Percentiles rank a stretch among this genome's conserved stretches.
phyloP scores from a whole-genome alignment of 1,139 yeast species.

The Tardiomyces digboiensis region DNA sequence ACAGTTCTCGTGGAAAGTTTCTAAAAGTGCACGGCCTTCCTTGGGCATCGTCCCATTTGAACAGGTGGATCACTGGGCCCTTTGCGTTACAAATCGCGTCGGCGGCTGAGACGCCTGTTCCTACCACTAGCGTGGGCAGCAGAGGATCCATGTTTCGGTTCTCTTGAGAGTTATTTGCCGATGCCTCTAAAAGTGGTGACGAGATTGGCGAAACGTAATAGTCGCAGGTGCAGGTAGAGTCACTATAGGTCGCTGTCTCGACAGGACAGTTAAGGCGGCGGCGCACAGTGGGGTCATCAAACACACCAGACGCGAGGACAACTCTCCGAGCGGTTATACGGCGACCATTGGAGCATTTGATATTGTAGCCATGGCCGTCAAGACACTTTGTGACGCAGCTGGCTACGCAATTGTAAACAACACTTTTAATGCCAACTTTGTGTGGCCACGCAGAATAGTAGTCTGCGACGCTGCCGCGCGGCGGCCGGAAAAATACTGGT shows the following conservation, averaged over 20 bases:
- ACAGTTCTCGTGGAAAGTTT: constrained; percentile 22
- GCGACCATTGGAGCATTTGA: constrained; percentile 1
- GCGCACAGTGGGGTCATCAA: constrained; percentile 13
- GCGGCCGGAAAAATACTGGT: constrained; percentile 21
- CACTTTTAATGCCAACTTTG: constrained; percentile 14
- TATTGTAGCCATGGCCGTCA: constrained; percentile 1
- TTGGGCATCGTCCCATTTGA: constrained; percentile 18
- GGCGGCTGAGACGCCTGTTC: constrained; percentile 29
- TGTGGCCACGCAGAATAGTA: constrained; percentile 22
- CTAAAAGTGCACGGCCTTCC: constrained; percentile 20
- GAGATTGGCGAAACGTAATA: neutral
- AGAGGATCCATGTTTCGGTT: neutral
- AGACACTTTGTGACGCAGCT: constrained; percentile 1
- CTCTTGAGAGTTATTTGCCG: neutral
- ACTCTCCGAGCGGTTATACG: constrained; percentile 7
- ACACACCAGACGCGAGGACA: constrained; percentile 27
- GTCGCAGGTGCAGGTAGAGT: neutral
- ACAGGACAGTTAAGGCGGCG: neutral
- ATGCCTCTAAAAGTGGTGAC: neutral
- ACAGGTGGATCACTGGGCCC: constrained; percentile 19
- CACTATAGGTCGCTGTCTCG: neutral
- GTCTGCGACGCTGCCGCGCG: constrained; percentile 20
- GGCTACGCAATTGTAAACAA: constrained; percentile 1
- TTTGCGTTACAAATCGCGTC: constrained; percentile 17
- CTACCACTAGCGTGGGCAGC: constrained; percentile 19